Evolutionary conservation across 2,329 filamentous ascomycete species (phyloP), one percentile per base, ranked within the genome.

Genomic region (Colletotrichum sp.): DNA sequence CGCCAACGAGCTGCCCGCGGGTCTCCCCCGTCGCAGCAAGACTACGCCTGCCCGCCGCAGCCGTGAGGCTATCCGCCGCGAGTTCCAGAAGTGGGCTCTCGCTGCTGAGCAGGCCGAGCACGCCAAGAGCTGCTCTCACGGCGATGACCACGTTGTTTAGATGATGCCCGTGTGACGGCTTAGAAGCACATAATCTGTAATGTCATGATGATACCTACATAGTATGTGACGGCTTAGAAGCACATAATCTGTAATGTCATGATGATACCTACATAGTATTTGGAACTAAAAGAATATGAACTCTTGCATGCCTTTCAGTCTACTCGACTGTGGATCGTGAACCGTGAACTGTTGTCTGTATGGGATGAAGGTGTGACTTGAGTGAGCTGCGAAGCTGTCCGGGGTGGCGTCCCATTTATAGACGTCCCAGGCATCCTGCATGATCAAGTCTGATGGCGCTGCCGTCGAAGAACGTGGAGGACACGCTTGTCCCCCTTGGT

Each of bases 1-100:
- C 24, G 84, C 85, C 7, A 78, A 84, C 21, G 84, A 82, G 65
- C 77, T 86, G 6, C 74, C 74, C 15, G 80, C 84, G 1, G 84
- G 80, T 2, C 80, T 86, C 6, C 85, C 85, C 1, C 60, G 71
- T 7, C 80, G 85, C n/a, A 78, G 80, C 24, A 82, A 79, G 77
- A 82, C 80, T 5, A 82, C 76, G 6, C 36, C 78, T 9, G 75
- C 75, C 36, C 76, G 71, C 36, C 77, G 77, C 67, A 66, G 68
- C 57, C 68, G 72, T 24, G 71, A 72, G 26, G 75, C 77, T n/a
- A 74, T 78, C 57, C 77, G 75, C 36, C 75, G 73, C 55, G 75
- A 78, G 75, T 78, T 78, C 66, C 61, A 78, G 67, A 77, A 74
- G 69, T 78, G 77, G 77, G 72, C 75, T 32, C 61, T 71, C 36